Evolutionary conservation across 108 stramenopile genomes (phyloP), one percentile per base, ranked within the genome.

Genomic region (Cyclotella cryptica): DNA sequence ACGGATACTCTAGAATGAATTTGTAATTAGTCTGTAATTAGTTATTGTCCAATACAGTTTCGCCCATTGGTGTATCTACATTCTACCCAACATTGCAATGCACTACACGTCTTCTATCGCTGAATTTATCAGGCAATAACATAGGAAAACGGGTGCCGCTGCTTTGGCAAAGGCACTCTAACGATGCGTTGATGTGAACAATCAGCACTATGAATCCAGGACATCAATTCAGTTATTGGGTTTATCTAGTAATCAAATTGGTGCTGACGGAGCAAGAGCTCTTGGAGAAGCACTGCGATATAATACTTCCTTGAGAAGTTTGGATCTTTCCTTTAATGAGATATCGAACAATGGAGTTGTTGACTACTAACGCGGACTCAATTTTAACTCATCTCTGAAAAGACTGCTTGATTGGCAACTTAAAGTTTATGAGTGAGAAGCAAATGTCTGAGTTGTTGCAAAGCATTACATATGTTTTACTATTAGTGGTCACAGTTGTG

Each of bases 51-150:
- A n/a, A n/a, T n/a, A n/a, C n/a, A n/a, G n/a, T n/a, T n/a, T n/a
- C n/a, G n/a, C n/a, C n/a, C n/a, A n/a, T n/a, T n/a, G n/a, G n/a
- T n/a, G n/a, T n/a, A n/a, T n/a, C n/a, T n/a, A n/a, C n/a, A n/a
- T n/a, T n/a, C n/a, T n/a, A n/a, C n/a, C n/a, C n/a, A n/a, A n/a
- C 74, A 41, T 49, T 75, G 41, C 29, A 30, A 30, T 44, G 11
- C 64, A 75, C 65, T 57, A 66, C 46, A 17, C 74, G 53, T 28
- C 21, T 75, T 17, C n/a, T 47, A 26, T 47, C 35, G 41, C 55
- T 75, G 22, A 66, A 75, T 66, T 42, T 75, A 29, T 62, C 74
- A 18, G 24, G 39, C 21, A 75, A 75, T 66, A 51, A 41, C 15
- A 75, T 75, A 54, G 63, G 63, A 11, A 21, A 9, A 40, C 52